A percentile compares a stretch with the other conserved stretches of the same genome.
These are phyloP conservation scores for Fusarium piperis DNA, from an alignment of 2,329 filamentous ascomycete genomes.

Conservation along the genomic window DNA sequence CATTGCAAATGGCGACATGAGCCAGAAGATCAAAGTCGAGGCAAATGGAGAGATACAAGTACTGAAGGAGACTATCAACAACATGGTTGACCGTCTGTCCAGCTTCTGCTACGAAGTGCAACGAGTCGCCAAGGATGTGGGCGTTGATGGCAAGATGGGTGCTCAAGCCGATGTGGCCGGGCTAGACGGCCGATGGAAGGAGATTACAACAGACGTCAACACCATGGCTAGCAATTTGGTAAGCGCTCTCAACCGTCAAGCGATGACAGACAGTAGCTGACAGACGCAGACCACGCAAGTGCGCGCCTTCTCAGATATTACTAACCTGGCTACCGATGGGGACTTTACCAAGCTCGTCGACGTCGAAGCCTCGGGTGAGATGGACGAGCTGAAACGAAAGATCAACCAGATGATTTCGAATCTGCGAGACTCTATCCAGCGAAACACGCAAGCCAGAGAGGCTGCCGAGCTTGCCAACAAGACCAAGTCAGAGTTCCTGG, in stretches of 20 bases:
- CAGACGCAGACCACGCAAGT: constrained; percentile 87
- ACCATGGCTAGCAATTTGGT: constrained; percentile 81
- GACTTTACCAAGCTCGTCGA: constrained; percentile 98
- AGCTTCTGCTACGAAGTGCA: constrained; percentile 98
- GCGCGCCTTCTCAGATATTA: constrained; percentile 96
- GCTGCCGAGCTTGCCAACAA: constrained; percentile 96
- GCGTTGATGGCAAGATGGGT: constrained; percentile 98
- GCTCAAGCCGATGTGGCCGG: constrained; percentile 95
- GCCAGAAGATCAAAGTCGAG: constrained; percentile 93
- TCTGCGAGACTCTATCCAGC: constrained; percentile 92
- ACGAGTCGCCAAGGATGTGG: constrained; percentile 93
- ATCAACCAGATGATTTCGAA: constrained; percentile 99
- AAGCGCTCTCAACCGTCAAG: constrained; percentile 35
- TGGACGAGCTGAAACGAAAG: constrained; percentile 98
- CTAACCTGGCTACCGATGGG: constrained; percentile 95
- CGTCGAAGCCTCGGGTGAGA: constrained; percentile 96
- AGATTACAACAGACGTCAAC: constrained; percentile 97
- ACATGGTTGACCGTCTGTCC: constrained; percentile 96
- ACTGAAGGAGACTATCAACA: constrained; percentile 95
- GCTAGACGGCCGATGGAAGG: constrained; percentile 94
- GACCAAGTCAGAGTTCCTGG: constrained; percentile 97
- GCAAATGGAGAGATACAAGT: constrained; percentile 95
- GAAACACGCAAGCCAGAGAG: constrained; percentile 94
- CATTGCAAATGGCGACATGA: constrained; percentile 95
- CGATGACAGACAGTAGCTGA: constrained; percentile 6